Conservation (phyloP, 257 asterid species). For the Paraleonurus japonicus region DNA sequence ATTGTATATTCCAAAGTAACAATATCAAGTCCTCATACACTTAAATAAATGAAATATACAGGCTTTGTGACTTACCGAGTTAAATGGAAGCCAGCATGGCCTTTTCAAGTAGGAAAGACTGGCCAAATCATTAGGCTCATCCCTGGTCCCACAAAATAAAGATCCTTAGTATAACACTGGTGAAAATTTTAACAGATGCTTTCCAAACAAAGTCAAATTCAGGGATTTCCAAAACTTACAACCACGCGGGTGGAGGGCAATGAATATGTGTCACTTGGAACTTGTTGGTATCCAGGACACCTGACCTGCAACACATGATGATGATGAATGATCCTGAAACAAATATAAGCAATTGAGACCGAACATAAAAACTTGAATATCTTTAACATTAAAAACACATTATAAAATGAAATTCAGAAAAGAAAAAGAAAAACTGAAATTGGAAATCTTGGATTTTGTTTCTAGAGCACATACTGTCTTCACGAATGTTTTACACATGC, state of each 20-base stretch:
- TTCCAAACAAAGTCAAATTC: slow-evolving; percentile 9
- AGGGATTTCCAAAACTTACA: slow-evolving; percentile 46
- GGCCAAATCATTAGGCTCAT: slow-evolving; percentile 45
- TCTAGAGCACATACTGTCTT: neutral
- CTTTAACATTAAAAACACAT: neutral
- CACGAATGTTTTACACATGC: slow-evolving; percentile 3
- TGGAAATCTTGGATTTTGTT: neutral
- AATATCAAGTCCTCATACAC: slow-evolving; percentile 2
- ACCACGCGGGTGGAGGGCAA: slow-evolving; percentile 95
- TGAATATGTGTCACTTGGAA: slow-evolving; percentile 88
- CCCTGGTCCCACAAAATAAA: slow-evolving; percentile 56
- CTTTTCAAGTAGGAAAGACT: slow-evolving; percentile 52
- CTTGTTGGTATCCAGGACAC: slow-evolving; percentile 71
- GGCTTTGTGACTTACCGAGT: slow-evolving; percentile 58
- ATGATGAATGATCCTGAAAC: slow-evolving; percentile 1
- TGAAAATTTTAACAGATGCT: slow-evolving; percentile 1
- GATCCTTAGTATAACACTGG: slow-evolving; percentile 22
- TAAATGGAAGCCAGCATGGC: slow-evolving; percentile 82
- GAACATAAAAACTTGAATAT: neutral
- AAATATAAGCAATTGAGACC: neutral
- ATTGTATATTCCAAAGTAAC: slow-evolving; percentile 13
- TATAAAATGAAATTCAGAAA: neutral
- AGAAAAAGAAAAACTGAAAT: neutral
- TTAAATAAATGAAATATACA: neutral
- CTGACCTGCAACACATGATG: slow-evolving; percentile 66